These are phyloP conservation scores for Aureobasidium vineae DNA, from an alignment of 2,329 filamentous ascomycete species.

Conservation along the genomic window DNA sequence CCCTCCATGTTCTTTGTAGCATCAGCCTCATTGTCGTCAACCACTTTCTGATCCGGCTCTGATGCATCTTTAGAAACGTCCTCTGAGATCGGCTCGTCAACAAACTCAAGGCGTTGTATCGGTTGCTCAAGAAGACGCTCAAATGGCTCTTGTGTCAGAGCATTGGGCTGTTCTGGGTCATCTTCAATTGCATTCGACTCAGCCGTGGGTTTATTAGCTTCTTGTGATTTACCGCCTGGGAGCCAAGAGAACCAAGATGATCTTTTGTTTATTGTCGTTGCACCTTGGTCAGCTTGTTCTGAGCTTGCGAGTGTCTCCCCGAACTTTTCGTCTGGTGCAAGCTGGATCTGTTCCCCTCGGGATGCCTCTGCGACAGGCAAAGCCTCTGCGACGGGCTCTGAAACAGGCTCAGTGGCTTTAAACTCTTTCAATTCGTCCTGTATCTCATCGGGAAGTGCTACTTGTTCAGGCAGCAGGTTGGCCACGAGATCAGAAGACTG, in stretches of 20 bases:
- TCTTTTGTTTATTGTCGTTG: neutral
- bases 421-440: neutral
- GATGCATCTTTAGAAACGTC: too few relatives aligned
- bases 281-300: neutral
- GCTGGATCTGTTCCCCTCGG: neutral
- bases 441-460: neutral
- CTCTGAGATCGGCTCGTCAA: neutral
- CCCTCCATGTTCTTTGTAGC: too few relatives aligned
- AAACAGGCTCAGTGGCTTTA: too few relatives aligned
- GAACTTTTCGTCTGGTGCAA: neutral
- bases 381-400: neutral
- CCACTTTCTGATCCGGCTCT: neutral
- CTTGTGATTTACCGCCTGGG: neutral
- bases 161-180: neutral
- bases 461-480: neutral
- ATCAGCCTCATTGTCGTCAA: neutral
- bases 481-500: neutral
- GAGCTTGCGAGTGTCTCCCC: neutral
- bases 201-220: neutral
- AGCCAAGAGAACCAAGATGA: conserved; percentile 22
- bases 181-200: neutral
- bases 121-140: conserved; percentile 16
- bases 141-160: conserved; percentile 6
- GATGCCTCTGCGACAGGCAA: neutral
- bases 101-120: neutral